Base-by-base conservation (phyloP, 2,329 filamentous ascomycete species). In the Cladosporium sp. region DNA sequence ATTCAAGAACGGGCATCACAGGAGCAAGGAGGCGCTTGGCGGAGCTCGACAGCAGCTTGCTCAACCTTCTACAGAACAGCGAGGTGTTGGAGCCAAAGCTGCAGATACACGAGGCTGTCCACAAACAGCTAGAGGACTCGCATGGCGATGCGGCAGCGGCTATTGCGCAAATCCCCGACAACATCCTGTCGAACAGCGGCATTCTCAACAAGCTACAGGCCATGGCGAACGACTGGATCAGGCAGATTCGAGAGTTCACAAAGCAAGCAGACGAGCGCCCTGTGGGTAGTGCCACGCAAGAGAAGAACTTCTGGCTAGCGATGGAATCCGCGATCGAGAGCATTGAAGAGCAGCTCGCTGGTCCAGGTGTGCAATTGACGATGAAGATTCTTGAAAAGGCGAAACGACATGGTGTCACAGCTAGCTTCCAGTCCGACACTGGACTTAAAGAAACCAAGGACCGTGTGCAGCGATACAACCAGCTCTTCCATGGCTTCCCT, bases 251-350 rank as follows among this genome's bases (percentile, higher is more conserved):
- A 68, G 86, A 86, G 43, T 95, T 96, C 60, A 99, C 93, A 34
- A 95, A 95, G 72, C 87, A 96, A 76, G 89, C 89, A 36, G 84
- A 90, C 63, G 93, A 99, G 61, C 84, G 89, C 1, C 66, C 85
- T 68, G 78, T 80, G 58, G 79, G 84, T 27, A 95, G 90, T 18
- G 93, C 93, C 27, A 92, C 89, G 51, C 93, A 97, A 68, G 93
- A 99, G 70, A 96, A 99, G 69, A 96, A 96, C 69, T 99, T 99
- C 66, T 99, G 93, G 93, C 71, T 99, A 44, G 95, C 90, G 2
- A 96, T 99, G 88, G 95, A 99, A 70, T 87, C 86, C 13, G 89
- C 91, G 4, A 72, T 99, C 56, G 91, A 96, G 67, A 86, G 86
- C 22, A 96, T 99, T 53, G 92, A 96, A 68, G 82, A 79, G 36